These are phyloP conservation scores for Zygoascus tannicola DNA, from an alignment of 805 yeast genomes.

Conservation along the genomic window DNA sequence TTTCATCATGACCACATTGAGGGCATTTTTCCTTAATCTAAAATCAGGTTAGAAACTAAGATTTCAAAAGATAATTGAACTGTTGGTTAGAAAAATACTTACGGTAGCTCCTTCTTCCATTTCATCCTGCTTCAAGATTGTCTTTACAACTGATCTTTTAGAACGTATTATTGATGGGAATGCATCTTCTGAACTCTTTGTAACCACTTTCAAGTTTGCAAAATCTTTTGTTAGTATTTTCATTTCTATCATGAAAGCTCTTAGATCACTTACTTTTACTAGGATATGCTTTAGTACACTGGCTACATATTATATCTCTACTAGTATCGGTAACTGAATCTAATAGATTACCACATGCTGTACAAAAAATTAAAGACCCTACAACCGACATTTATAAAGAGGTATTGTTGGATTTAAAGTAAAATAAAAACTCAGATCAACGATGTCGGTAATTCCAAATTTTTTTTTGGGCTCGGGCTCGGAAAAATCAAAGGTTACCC, in stretches of 20 bases:
- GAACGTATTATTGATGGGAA: constrained; percentile 79
- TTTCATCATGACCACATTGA: constrained; percentile 96
- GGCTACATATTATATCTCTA: constrained; percentile 47
- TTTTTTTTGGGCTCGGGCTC: not conserved
- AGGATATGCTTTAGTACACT: constrained; percentile 37
- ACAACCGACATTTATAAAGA: constrained; percentile 68
- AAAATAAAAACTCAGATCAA: not conserved
- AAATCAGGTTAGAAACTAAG: not conserved
- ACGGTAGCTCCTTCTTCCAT: constrained; percentile 84
- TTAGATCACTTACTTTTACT: constrained; percentile 29
- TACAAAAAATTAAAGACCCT: constrained; percentile 90
- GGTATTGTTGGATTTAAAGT: not conserved
- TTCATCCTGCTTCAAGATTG: constrained; percentile 65
- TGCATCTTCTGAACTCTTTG: constrained; percentile 84
- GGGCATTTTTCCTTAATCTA: constrained; percentile 91
- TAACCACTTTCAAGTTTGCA: constrained; percentile 66
- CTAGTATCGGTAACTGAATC: constrained; percentile 49
- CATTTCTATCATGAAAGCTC: not conserved
- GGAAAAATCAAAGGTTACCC: not conserved
- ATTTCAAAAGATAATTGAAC: not conserved
- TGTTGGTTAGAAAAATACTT: constrained; percentile 18
- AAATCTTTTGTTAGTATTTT: not conserved
- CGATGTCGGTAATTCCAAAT: not conserved
- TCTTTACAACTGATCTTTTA: constrained; percentile 85
- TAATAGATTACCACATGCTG: constrained; percentile 82